phyloP scores from a whole-genome alignment of 768 basidiomycete species.

The Tricholoma flavovirens region DNA sequence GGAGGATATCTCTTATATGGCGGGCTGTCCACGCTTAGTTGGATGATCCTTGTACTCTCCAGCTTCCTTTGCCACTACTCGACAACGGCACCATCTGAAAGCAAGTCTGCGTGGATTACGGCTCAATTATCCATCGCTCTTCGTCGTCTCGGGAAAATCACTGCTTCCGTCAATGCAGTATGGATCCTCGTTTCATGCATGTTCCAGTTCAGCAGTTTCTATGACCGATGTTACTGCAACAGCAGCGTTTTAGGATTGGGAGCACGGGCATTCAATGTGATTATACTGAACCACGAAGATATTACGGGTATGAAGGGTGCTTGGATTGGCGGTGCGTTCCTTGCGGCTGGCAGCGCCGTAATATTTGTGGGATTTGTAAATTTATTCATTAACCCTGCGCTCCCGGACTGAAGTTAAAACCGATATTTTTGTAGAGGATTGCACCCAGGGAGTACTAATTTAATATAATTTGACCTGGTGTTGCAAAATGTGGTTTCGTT shows the following conservation, averaged over 20 bases:
- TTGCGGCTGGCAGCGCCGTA: conserved; percentile 19
- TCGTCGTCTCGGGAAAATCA: too few species aligned
- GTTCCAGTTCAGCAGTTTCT: conserved; percentile 22
- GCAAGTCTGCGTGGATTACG: conserved; percentile 10
- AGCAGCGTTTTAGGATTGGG: conserved; percentile 18
- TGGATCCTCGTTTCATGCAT: conserved; percentile 21
- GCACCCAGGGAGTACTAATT: too few species aligned
- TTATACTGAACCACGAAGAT: conserved; percentile 10
- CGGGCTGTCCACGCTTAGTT: conserved; percentile 24
- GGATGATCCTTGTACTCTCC: conserved; percentile 25
- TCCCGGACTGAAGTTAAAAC: neutral
- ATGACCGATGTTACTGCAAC: conserved; percentile 23
- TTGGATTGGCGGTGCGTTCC: conserved; percentile 32
- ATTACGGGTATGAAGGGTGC: conserved; percentile 20
- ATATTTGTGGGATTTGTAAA: conserved; percentile 25
- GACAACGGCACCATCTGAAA: conserved; percentile 5
- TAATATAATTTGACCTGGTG: too few species aligned
- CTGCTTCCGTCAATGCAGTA: conserved; percentile 19
- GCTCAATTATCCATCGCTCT: conserved; percentile 16
- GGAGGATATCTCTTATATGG: conserved; percentile 28
- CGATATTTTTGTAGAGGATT: too few species aligned
- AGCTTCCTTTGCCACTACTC: conserved; percentile 24
- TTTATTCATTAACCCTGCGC: conserved; percentile 19
- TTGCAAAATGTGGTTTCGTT: too few species aligned
- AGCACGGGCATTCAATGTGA: conserved; percentile 12